Percentiles rank a stretch among this genome's conserved stretches.
phyloP scores from a whole-genome alignment of 169 alveolate species.

The Theileria equi region DNA sequence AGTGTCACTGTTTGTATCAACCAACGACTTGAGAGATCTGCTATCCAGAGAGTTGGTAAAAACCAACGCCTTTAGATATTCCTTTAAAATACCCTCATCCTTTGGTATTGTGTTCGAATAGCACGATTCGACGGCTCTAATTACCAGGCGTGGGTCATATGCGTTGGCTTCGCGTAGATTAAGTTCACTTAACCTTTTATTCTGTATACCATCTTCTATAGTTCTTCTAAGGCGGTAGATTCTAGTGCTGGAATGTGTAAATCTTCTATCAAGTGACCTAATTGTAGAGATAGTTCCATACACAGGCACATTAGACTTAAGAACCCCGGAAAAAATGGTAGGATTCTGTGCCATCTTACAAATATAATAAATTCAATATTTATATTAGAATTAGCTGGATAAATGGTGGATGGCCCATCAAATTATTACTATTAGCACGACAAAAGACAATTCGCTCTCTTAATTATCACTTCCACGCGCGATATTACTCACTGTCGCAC shows the following conservation, averaged over 20 bases:
- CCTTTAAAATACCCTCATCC: conserved; percentile 68
- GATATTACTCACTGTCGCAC: background rate
- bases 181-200: conserved; percentile 27
- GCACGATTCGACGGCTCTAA: conserved; percentile 52
- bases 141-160: conserved; percentile 47
- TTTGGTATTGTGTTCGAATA: conserved; percentile 18
- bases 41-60: conserved; percentile 65
- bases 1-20: background rate
- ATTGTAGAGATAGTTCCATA: background rate
- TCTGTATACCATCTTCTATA: conserved; percentile 19
- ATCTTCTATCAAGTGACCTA: background rate
- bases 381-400: too few species aligned
- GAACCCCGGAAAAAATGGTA: background rate
- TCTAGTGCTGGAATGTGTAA: conserved; percentile 34
- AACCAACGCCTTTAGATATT: conserved; percentile 74
- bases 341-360: too few species aligned
- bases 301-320: background rate
- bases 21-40: conserved; percentile 49
- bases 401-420: too few species aligned
- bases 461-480: background rate
- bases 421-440: too few species aligned
- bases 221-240: conserved; percentile 20
- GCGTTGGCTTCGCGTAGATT: conserved; percentile 53
- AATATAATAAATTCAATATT: too few species aligned
- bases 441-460: background rate